phyloP scores from a whole-genome alignment of 257 asterid genomes.

The Nicotiana tabacum region DNA sequence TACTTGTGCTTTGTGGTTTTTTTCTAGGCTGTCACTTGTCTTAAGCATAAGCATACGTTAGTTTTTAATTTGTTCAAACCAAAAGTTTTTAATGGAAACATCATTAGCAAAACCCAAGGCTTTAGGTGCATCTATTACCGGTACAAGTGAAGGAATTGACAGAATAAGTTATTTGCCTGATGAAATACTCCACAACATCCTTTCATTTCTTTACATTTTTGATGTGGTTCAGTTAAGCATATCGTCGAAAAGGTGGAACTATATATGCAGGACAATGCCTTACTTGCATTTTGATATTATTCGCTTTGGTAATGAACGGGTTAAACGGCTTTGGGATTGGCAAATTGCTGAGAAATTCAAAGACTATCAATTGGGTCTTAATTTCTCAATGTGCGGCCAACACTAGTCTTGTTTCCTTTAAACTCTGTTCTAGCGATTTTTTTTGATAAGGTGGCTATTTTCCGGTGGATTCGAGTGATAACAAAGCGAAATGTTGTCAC shows the following conservation, averaged over 20 bases:
- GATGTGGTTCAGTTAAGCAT: neutral
- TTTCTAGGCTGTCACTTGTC: too few species aligned
- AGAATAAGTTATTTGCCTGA: neutral
- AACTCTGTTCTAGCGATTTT: neutral
- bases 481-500: slow-evolving; percentile 8
- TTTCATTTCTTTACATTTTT: neutral
- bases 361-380: slow-evolving; percentile 9
- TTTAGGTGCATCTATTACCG: neutral
- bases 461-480: slow-evolving; percentile 2
- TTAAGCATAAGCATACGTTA: too few species aligned
- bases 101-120: neutral
- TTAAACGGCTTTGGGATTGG: neutral
- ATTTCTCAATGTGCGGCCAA: neutral
- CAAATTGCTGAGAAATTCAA: neutral
- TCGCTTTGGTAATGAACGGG: neutral
- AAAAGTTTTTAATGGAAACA: neutral
- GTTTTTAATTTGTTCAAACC: neutral
- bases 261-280: neutral
- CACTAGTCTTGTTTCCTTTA: neutral
- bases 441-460: neutral
- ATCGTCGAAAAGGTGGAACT: neutral
- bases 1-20: too few species aligned
- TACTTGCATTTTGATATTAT: slow-evolving; percentile 2
- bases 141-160: neutral
- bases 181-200: neutral